Percentiles rank a stretch among this genome's conserved stretches.
Evolutionary conservation across 805 yeast species (phyloP).

Genomic region (Saccharomyces kudriavzevii): DNA sequence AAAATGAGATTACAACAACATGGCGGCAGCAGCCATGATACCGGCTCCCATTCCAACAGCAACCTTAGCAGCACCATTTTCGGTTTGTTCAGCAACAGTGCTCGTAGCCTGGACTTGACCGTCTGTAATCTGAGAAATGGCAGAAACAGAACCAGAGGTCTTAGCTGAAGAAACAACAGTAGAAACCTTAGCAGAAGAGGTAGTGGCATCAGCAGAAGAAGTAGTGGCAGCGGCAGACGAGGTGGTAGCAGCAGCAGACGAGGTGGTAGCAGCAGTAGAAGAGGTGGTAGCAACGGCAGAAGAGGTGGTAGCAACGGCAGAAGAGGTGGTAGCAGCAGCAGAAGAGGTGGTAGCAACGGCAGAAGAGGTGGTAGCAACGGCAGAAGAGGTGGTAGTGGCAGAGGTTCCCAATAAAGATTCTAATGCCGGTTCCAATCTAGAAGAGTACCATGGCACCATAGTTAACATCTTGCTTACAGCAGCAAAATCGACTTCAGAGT

Average conservation of each 20-base stretch:
- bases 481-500: slow-evolving; percentile 21
- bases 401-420: slow-evolving; percentile 2
- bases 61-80: slow-evolving; percentile 18
- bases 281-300: neutral
- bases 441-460: slow-evolving; percentile 30
- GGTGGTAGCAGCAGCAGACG: neutral
- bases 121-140: slow-evolving; percentile 8
- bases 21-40: slow-evolving; percentile 16
- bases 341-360: slow-evolving; percentile 6
- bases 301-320: slow-evolving; percentile 3
- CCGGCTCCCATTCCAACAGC: slow-evolving; percentile 18
- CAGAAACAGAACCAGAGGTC: slow-evolving; percentile 1
- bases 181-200: slow-evolving; percentile 10
- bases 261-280: slow-evolving; percentile 1
- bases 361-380: slow-evolving; percentile 6
- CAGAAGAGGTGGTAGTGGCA: slow-evolving; percentile 5
- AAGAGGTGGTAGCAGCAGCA: slow-evolving; percentile 1
- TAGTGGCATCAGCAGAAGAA: slow-evolving; percentile 1
- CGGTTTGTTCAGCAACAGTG: slow-evolving; percentile 10
- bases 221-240: neutral
- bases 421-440: slow-evolving; percentile 19
- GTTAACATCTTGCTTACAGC: slow-evolving; percentile 24
- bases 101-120: slow-evolving; percentile 33
- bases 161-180: neutral
- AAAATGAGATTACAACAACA: slow-evolving; percentile 10